phyloP scores from a whole-genome alignment of 2,329 filamentous ascomycete species.

The Fusarium lateritium region DNA sequence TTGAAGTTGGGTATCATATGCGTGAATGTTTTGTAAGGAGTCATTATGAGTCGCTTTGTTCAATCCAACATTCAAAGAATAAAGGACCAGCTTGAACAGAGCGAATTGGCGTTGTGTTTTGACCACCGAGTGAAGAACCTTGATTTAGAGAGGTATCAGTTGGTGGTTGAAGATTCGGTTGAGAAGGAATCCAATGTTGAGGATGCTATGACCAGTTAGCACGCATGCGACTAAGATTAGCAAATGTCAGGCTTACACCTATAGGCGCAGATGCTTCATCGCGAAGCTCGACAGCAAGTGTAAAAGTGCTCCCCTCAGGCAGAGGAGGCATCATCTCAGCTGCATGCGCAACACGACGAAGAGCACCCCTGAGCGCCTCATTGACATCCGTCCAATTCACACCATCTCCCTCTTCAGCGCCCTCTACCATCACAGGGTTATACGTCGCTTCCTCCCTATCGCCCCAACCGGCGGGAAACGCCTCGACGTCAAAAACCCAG shows the following conservation, averaged over 20 bases:
- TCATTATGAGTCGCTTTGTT: slow-evolving; percentile 54
- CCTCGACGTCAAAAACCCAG: slow-evolving; percentile 72
- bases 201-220: slow-evolving; percentile 62
- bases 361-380: slow-evolving; percentile 78
- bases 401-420: slow-evolving; percentile 41
- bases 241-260: slow-evolving; percentile 61
- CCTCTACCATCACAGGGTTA: slow-evolving; percentile 46
- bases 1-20: slow-evolving; percentile 26
- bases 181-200: slow-evolving; percentile 72
- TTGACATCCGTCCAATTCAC: slow-evolving; percentile 74
- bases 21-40: not conserved
- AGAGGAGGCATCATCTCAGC: slow-evolving; percentile 70
- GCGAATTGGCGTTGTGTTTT: slow-evolving; percentile 65
- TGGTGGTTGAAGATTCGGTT: slow-evolving; percentile 61
- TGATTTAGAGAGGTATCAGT: slow-evolving; percentile 50
- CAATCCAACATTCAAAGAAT: slow-evolving; percentile 76
- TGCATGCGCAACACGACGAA: slow-evolving; percentile 73
- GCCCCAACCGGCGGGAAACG: slow-evolving; percentile 61
- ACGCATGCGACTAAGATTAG: not conserved
- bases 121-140: slow-evolving; percentile 53
- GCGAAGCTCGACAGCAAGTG: slow-evolving; percentile 80
- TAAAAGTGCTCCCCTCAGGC: slow-evolving; percentile 79
- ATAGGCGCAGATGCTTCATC: slow-evolving; percentile 72
- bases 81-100: slow-evolving; percentile 71
- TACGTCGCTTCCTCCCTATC: slow-evolving; percentile 41